A percentile compares a stretch with the other conserved stretches of the same genome.
Evolutionary conservation across 176 grass and related monocot species (phyloP).

Genomic region (Alopecurus myosuroides): DNA sequence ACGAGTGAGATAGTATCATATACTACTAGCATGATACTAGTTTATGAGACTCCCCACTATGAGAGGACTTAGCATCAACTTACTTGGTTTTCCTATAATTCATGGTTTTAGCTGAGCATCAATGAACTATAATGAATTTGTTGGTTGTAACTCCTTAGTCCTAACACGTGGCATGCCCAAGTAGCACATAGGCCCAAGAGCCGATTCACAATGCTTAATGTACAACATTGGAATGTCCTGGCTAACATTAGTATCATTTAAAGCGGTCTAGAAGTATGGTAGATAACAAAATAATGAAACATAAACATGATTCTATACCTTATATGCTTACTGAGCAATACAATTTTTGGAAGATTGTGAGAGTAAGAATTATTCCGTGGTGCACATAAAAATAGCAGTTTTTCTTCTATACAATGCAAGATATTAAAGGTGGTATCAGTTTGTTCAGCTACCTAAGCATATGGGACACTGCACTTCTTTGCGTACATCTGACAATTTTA

Average conservation of each 20-base stretch:
- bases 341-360: neutral
- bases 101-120: neutral
- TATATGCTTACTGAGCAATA: neutral
- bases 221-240: neutral
- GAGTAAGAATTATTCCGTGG: neutral
- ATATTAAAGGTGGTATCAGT: neutral
- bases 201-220: neutral
- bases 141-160: neutral
- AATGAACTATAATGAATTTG: neutral
- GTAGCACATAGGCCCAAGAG: neutral
- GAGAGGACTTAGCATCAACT: neutral
- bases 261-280: neutral
- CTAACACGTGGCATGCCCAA: neutral
- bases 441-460: conserved; percentile 48
- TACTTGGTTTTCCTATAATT: neutral
- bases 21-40: neutral
- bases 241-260: neutral
- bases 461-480: conserved; percentile 63
- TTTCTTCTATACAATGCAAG: neutral
- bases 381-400: neutral
- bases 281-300: neutral
- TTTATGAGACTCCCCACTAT: too few relatives aligned
- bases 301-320: neutral
- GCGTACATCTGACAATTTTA: conserved; percentile 42
- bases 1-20: too few relatives aligned